Conservation (phyloP, 306 rosid species). For the Cicer bijugum region DNA sequence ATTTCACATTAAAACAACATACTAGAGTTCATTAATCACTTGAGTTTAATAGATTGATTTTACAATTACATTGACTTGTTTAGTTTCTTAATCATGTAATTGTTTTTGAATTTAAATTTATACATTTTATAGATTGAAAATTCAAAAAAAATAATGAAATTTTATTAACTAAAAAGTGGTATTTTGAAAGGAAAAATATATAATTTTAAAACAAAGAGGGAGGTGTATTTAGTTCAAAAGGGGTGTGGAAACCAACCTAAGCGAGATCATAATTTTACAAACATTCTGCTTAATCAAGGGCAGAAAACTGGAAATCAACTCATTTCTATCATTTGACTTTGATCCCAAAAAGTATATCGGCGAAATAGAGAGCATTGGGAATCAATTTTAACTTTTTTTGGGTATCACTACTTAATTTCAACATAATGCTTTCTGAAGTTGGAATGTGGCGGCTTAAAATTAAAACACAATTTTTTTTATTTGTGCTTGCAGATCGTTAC, state of each 20-base stretch:
- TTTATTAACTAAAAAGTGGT: background rate
- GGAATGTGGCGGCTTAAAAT: background rate
- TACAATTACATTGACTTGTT: too few relatives aligned
- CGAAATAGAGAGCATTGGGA: background rate
- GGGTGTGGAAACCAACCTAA: too few relatives aligned
- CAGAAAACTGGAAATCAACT: background rate
- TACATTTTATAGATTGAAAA: background rate
- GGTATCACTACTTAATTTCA: background rate
- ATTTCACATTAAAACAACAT: too few relatives aligned
- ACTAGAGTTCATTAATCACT: too few relatives aligned
- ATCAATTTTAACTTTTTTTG: background rate
- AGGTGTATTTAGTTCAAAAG: too few relatives aligned
- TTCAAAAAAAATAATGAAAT: background rate
- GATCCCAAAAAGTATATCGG: background rate
- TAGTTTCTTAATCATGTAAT: background rate
- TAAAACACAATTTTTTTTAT: slow-evolving; percentile 7
- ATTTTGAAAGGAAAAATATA: background rate
- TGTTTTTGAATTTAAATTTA: background rate
- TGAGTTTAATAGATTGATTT: too few relatives aligned
- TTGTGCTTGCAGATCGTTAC: slow-evolving; percentile 33
- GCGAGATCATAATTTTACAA: background rate
- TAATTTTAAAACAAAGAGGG: too few relatives aligned
- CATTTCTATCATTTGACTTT: background rate
- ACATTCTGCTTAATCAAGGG: background rate
- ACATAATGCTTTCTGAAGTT: background rate